A percentile compares a stretch with the other conserved stretches of the same genome.
Evolutionary conservation across 1,139 yeast genomes (phyloP).

Genomic region (Geotrichum europaeum): DNA sequence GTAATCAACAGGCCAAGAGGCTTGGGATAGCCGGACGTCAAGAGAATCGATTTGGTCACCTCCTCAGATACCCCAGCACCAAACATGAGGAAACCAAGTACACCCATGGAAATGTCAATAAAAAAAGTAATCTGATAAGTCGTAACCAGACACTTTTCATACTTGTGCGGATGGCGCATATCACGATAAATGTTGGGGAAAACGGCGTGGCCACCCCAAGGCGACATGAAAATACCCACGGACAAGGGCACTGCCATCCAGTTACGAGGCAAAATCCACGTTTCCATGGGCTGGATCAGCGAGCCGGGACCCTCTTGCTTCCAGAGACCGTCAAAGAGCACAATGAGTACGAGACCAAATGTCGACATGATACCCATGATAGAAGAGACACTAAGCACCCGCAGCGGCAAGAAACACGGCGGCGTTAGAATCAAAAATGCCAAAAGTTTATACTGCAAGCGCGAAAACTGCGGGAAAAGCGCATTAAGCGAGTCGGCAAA

Average conservation of each 20-base stretch:
- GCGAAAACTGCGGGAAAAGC: constrained; percentile 49
- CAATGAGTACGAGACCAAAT: constrained; percentile 51
- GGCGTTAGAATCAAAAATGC: constrained; percentile 57
- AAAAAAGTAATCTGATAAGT: constrained; percentile 62
- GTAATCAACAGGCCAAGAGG: constrained; percentile 62
- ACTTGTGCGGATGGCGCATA: constrained; percentile 69
- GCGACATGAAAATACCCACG: constrained; percentile 74
- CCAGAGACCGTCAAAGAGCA: constrained; percentile 57
- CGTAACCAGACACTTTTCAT: constrained; percentile 44
- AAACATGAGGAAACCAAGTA: constrained; percentile 83
- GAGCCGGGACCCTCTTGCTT: constrained; percentile 61
- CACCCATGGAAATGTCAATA: constrained; percentile 71
- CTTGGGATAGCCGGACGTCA: constrained; percentile 66
- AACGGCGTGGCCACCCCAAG: constrained; percentile 89
- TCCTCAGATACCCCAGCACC: constrained; percentile 71
- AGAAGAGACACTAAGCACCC: constrained; percentile 63
- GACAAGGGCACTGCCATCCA: constrained; percentile 49
- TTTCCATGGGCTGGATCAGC: constrained; percentile 46
- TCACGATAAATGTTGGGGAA: constrained; percentile 75
- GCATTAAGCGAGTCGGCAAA: constrained; percentile 81
- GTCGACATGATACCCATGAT: constrained; percentile 72
- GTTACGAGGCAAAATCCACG: constrained; percentile 46
- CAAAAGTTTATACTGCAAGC: constrained; percentile 50
- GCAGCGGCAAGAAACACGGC: constrained; percentile 62
- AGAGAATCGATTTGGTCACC: constrained; percentile 68